Evolutionary conservation across 345 rosid species (phyloP).

Genomic region (Lepidium didymum): DNA sequence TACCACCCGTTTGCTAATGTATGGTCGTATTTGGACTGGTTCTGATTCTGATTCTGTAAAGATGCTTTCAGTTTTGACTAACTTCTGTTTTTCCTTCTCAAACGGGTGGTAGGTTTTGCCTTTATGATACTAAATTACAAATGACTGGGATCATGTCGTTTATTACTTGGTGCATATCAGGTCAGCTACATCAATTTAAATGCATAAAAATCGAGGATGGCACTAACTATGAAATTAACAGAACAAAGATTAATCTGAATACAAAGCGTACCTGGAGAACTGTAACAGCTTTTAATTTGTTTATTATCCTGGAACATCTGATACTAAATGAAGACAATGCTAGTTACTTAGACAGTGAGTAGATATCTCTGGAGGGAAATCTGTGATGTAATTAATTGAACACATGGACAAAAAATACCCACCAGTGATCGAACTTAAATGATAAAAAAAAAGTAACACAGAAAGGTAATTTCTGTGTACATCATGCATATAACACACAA

Average conservation of each 20-base stretch:
- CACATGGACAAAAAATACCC: background rate
- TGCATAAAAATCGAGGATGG: background rate
- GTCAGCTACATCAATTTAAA: background rate
- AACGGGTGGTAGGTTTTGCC: conserved; percentile 50
- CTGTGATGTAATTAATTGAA: background rate
- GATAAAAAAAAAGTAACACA: background rate
- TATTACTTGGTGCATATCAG: background rate
- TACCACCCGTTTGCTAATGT: conserved; percentile 76
- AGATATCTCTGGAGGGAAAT: background rate
- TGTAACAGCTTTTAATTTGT: conserved; percentile 23
- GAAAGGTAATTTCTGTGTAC: background rate
- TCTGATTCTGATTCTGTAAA: conserved; percentile 29
- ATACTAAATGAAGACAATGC: conserved; percentile 14
- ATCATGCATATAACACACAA: background rate
- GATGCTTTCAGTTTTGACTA: conserved; percentile 37
- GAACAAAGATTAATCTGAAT: background rate
- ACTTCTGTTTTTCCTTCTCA: conserved; percentile 59
- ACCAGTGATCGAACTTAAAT: background rate
- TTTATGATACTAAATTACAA: background rate
- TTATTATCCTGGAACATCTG: conserved; percentile 35
- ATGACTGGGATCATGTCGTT: background rate
- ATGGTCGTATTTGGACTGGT: conserved; percentile 51
- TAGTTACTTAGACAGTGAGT: background rate
- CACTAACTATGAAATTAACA: background rate
- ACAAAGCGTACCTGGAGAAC: conserved; percentile 37